These are phyloP conservation scores for Penicillium samsonianum DNA, from an alignment of 495 filamentous ascomycete genomes.

Conservation along the genomic window DNA sequence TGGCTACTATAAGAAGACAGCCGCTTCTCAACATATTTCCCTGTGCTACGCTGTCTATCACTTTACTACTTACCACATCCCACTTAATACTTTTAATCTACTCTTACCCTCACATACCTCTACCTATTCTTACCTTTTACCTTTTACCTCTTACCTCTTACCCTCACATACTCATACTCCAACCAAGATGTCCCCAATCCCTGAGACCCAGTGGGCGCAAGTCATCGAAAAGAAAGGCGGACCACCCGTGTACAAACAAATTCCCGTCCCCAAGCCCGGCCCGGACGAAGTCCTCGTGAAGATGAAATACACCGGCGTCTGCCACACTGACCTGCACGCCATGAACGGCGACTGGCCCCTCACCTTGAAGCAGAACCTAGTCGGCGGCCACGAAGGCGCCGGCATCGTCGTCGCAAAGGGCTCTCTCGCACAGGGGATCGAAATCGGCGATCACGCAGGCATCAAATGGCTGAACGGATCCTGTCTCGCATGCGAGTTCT, in stretches of 20 bases:
- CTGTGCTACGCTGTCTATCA: background rate
- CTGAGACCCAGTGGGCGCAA: constrained; percentile 81
- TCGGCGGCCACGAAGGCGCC: constrained; percentile 93
- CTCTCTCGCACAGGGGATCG: constrained; percentile 66
- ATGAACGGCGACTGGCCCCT: constrained; percentile 89
- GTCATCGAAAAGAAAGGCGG: constrained; percentile 78
- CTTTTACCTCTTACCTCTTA: too few relatives aligned
- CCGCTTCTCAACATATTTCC: background rate
- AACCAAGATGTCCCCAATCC: constrained; percentile 48
- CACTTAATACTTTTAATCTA: background rate
- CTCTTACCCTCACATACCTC: too few relatives aligned
- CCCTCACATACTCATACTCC: too few relatives aligned
- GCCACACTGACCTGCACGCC: constrained; percentile 86
- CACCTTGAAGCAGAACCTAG: constrained; percentile 73
- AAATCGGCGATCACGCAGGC: constrained; percentile 80
- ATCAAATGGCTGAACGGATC: constrained; percentile 91
- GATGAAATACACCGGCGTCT: constrained; percentile 90
- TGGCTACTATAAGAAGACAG: background rate
- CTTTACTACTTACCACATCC: background rate
- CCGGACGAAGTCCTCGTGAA: constrained; percentile 89
- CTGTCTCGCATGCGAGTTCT: constrained; percentile 78
- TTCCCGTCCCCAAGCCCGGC: constrained; percentile 74
- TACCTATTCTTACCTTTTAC: too few relatives aligned
- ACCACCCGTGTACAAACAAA: constrained; percentile 76
- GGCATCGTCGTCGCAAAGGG: constrained; percentile 82